Conservation (phyloP, 2,329 filamentous ascomycete species). For the Helminthosporium solani region DNA sequence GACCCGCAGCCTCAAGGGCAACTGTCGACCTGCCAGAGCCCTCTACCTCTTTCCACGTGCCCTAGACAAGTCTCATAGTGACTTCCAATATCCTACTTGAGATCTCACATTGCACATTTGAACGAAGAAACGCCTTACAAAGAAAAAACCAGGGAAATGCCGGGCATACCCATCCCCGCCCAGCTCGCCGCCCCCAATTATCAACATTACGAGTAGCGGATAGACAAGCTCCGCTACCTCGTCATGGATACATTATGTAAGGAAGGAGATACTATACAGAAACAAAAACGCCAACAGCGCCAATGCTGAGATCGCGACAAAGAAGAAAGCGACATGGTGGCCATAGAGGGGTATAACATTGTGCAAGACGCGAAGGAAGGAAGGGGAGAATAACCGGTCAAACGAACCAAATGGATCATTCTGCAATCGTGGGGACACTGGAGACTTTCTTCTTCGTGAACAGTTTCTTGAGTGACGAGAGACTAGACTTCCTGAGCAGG, state of each 20-base stretch:
- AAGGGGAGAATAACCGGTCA: conserved; percentile 21
- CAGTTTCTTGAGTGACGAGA: conserved; percentile 38
- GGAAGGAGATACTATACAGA: conserved; percentile 17
- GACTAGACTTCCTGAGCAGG: conserved; percentile 35
- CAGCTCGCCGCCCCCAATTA: conserved; percentile 1
- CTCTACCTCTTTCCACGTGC: not conserved
- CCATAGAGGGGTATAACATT: conserved; percentile 36
- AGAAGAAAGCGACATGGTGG: conserved; percentile 10
- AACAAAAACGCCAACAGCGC: conserved; percentile 8
- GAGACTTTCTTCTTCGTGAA: conserved; percentile 37
- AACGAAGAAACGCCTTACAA: not conserved
- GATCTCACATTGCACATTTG: not conserved
- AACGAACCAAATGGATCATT: conserved; percentile 25
- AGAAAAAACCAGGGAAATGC: too few relatives aligned
- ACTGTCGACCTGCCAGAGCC: not conserved
- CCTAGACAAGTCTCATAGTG: too few relatives aligned
- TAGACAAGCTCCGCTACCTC: conserved; percentile 12
- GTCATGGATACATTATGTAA: conserved; percentile 23
- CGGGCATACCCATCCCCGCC: not conserved
- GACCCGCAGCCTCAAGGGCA: not conserved
- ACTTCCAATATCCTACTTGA: too few relatives aligned
- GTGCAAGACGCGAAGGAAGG: conserved; percentile 26
- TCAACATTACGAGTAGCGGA: not conserved
- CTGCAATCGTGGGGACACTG: conserved; percentile 34
- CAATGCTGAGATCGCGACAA: conserved; percentile 13